Conservation (phyloP, 83 land plant genomes). For the Diphasiastrum complanatum region DNA sequence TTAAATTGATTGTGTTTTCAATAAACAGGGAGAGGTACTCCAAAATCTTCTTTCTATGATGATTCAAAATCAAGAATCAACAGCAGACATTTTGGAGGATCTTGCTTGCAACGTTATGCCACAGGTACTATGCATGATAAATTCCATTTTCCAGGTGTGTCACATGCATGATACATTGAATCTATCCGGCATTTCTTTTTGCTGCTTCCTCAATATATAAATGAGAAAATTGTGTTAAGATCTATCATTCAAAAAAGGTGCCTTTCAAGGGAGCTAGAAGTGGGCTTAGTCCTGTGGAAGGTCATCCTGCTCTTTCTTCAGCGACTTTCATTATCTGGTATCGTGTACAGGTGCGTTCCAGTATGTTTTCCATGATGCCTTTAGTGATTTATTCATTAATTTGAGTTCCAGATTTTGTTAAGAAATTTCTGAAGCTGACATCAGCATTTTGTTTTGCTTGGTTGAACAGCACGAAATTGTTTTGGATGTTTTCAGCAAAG, state of each 20-base stretch:
- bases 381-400: not conserved
- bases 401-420: not conserved
- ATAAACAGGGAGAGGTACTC: slow-evolving; percentile 55
- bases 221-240: not conserved
- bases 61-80: slow-evolving; percentile 47
- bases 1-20: not conserved
- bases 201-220: not conserved
- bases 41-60: slow-evolving; percentile 57
- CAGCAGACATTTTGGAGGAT: slow-evolving; percentile 56
- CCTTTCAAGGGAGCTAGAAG: slow-evolving; percentile 30
- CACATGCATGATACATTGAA: not conserved
- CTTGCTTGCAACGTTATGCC: slow-evolving; percentile 64
- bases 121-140: too few relatives aligned
- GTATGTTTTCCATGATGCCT: not conserved
- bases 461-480: slow-evolving; percentile 66
- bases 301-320: slow-evolving; percentile 59
- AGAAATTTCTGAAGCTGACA: not conserved
- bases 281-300: slow-evolving; percentile 29
- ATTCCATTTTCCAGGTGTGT: too few relatives aligned
- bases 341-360: slow-evolving; percentile 59
- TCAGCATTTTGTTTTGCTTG: slow-evolving; percentile 3
- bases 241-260: slow-evolving; percentile 28
- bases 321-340: slow-evolving; percentile 66
- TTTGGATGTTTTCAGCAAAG: slow-evolving; percentile 43
- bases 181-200: not conserved